These are phyloP conservation scores for Penicillium digitatum DNA, from an alignment of 2,329 filamentous ascomycete genomes.

Conservation along the genomic window DNA sequence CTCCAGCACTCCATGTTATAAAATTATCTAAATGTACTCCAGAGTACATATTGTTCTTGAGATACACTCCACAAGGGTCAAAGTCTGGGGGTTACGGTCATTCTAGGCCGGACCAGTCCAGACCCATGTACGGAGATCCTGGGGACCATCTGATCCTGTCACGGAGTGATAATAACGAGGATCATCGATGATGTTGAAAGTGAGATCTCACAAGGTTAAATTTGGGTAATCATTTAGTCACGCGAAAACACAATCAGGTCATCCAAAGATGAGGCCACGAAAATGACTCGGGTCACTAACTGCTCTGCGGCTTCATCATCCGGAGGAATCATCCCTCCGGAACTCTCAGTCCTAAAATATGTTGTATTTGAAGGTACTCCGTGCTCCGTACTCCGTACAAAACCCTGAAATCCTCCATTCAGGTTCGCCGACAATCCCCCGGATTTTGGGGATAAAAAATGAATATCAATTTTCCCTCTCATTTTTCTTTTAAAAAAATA, in stretches of 20 bases:
- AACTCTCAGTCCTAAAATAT: neutral
- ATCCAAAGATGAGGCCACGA: neutral
- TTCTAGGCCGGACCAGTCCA: slow-evolving; percentile 4
- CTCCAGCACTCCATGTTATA: neutral
- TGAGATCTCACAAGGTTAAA: slow-evolving; percentile 3
- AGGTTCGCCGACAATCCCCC: slow-evolving; percentile 4
- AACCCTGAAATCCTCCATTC: neutral
- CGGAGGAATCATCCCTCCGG: neutral
- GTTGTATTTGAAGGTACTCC: neutral
- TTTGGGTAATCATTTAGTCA: slow-evolving; percentile 21
- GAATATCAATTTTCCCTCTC: neutral
- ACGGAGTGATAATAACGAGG: slow-evolving; percentile 15
- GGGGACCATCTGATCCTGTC: slow-evolving; percentile 5
- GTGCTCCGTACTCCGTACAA: neutral
- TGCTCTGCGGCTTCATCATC: neutral
- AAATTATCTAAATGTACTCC: neutral
- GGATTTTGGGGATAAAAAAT: neutral
- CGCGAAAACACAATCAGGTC: slow-evolving; percentile 8
- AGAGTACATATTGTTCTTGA: neutral
- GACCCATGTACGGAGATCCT: slow-evolving; percentile 7
- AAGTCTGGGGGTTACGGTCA: neutral
- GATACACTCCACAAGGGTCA: neutral
- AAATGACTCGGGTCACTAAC: neutral
- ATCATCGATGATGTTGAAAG: slow-evolving; percentile 27
- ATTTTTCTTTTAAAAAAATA: too few relatives aligned